Evolutionary conservation across 306 rosid species (phyloP).

Genomic region (Quercus aquifolioides): DNA sequence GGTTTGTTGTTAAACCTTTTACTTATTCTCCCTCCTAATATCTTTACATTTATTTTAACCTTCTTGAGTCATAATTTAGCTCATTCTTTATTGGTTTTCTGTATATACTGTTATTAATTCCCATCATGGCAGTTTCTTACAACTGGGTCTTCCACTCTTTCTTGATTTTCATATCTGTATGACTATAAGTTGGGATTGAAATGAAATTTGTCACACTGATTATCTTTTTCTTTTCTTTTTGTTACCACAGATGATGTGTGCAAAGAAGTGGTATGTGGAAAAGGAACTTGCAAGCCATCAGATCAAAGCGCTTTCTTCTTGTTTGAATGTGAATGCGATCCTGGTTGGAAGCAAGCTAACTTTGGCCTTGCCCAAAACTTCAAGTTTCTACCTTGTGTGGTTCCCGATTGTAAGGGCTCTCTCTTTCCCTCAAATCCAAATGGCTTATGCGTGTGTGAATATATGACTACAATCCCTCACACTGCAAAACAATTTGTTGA

Average conservation of each 20-base stretch:
- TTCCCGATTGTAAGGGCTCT: constrained; percentile 66
- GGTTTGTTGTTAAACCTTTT: background rate
- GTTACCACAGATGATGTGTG: constrained; percentile 57
- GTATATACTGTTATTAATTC: no score
- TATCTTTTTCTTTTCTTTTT: background rate
- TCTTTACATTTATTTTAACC: background rate
- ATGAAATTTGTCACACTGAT: background rate
- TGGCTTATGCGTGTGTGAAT: background rate
- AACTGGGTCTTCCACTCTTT: constrained; percentile 12
- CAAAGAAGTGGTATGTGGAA: constrained; percentile 72
- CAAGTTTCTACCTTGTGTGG: constrained; percentile 75
- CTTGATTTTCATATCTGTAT: background rate
- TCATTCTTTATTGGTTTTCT: background rate
- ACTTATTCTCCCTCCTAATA: background rate
- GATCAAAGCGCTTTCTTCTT: constrained; percentile 35
- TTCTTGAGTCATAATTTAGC: background rate
- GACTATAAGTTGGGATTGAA: background rate
- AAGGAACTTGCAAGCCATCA: constrained; percentile 74
- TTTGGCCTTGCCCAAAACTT: constrained; percentile 22
- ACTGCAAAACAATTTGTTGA: background rate
- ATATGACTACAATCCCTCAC: background rate
- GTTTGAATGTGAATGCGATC: constrained; percentile 70
- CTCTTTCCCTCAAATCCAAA: background rate
- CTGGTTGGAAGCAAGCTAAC: constrained; percentile 68
- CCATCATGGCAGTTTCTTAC: background rate